phyloP scores from a whole-genome alignment of 345 rosid species.

The Gossypium australe region DNA sequence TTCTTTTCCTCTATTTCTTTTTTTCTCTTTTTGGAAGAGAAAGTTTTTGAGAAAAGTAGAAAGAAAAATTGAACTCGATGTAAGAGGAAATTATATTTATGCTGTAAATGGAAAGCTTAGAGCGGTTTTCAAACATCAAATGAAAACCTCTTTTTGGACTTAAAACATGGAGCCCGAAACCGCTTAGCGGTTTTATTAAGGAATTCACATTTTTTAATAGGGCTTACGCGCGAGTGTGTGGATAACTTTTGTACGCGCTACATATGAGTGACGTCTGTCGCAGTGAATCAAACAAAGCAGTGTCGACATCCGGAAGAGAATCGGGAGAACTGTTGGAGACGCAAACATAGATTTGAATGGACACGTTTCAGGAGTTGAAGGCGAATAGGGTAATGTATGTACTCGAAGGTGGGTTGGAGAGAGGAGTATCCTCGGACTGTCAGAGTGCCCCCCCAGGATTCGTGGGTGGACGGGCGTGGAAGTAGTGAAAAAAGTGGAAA shows the following conservation, averaged over 20 bases:
- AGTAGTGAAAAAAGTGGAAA: slow-evolving; percentile 4
- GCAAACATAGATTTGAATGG: not conserved
- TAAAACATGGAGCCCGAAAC: slow-evolving; percentile 12
- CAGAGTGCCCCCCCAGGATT: slow-evolving; percentile 8
- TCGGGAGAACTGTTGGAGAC: not conserved
- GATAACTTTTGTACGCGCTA: not conserved
- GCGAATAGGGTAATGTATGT: not conserved
- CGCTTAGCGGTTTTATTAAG: not conserved
- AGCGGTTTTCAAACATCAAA: slow-evolving; percentile 5
- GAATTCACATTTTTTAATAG: not conserved
- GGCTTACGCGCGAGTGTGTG: not conserved
- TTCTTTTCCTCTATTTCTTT: not conserved
- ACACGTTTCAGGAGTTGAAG: not conserved
- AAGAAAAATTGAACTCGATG: not conserved
- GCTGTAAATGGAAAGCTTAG: slow-evolving; percentile 15
- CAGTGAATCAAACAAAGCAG: not conserved
- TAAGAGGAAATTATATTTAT: not conserved
- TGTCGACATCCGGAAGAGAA: not conserved
- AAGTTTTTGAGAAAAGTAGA: slow-evolving; percentile 2
- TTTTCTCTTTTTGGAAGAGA: not conserved
- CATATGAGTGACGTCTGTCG: not conserved
- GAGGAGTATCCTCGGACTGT: not conserved
- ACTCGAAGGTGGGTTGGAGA: not conserved
- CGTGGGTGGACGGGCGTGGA: not conserved
- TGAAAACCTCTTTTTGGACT: not conserved